phyloP scores from a whole-genome alignment of 1,139 yeast genomes.

The Geotrichum histeridarum region DNA sequence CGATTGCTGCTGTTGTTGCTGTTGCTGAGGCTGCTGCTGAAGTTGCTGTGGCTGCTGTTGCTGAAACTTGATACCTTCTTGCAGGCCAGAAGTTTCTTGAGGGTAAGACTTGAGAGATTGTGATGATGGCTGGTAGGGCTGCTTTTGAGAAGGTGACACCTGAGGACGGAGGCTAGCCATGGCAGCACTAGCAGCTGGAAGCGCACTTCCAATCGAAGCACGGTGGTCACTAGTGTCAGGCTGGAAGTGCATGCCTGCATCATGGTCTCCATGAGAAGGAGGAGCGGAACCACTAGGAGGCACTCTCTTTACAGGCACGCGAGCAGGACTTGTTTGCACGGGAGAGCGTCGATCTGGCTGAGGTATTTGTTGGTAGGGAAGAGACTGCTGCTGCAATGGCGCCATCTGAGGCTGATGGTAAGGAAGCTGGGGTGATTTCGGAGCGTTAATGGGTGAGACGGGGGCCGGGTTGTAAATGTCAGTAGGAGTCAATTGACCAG shows the following conservation, averaged over 20 bases:
- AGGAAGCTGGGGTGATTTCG: slow-evolving; percentile 2
- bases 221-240: slow-evolving; percentile 11
- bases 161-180: slow-evolving; percentile 15
- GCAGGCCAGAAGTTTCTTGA: background rate
- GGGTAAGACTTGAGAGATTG: background rate
- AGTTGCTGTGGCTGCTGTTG: background rate
- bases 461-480: background rate
- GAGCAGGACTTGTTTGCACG: background rate
- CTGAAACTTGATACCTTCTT: slow-evolving; percentile 4
- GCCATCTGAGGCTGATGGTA: background rate
- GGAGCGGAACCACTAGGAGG: slow-evolving; percentile 16
- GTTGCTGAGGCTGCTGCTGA: background rate
- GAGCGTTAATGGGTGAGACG: background rate
- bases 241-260: background rate
- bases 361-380: slow-evolving; percentile 7
- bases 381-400: slow-evolving; percentile 13
- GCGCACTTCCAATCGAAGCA: slow-evolving; percentile 18
- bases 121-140: background rate
- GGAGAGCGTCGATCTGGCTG: slow-evolving; percentile 1
- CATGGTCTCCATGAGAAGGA: background rate
- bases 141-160: slow-evolving; percentile 19
- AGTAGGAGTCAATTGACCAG: slow-evolving; percentile 14
- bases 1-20: background rate
- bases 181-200: slow-evolving; percentile 15
- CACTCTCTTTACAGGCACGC: slow-evolving; percentile 16